These are phyloP conservation scores for Aciculosporium take DNA, from an alignment of 2,329 filamentous ascomycete species.

Conservation along the genomic window DNA sequence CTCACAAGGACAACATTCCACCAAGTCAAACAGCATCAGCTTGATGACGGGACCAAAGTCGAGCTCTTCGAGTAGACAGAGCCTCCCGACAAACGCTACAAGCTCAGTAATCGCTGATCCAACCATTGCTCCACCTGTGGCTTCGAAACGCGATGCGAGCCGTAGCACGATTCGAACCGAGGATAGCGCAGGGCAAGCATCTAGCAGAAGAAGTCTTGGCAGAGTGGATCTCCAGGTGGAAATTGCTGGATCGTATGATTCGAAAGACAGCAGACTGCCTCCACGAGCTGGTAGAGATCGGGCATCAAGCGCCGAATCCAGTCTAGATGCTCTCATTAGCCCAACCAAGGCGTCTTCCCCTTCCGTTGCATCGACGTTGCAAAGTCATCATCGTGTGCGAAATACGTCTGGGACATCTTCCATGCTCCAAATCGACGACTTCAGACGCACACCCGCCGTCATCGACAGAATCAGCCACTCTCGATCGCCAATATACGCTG, in stretches of 20 bases:
- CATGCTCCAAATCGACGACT: constrained; percentile 23
- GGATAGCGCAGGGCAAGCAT: constrained; percentile 25
- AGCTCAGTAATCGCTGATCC: constrained; percentile 26
- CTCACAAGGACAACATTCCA: constrained; percentile 25
- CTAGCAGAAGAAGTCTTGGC: constrained; percentile 28
- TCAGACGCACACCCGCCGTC: constrained; percentile 32
- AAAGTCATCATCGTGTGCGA: constrained; percentile 19
- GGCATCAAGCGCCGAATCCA: constrained; percentile 29
- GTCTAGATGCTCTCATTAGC: constrained; percentile 28
- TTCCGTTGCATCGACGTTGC: constrained; percentile 17
- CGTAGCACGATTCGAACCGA: constrained; percentile 29
- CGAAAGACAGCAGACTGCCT: constrained; percentile 21
- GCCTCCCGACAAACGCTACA: constrained; percentile 27
- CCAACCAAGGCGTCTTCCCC: constrained; percentile 24
- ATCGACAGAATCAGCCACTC: constrained; percentile 41
- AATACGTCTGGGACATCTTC: constrained; percentile 22
- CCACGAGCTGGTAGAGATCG: constrained; percentile 27
- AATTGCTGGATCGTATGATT: constrained; percentile 24
- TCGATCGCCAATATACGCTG: constrained; percentile 25
- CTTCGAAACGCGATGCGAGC: constrained; percentile 33
- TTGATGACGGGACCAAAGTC: constrained; percentile 32
- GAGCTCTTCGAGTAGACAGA: constrained; percentile 23
- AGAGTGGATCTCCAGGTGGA: constrained; percentile 27
- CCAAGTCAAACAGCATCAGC: constrained; percentile 35
- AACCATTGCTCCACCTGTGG: constrained; percentile 34